Base-by-base conservation (phyloP, 331 rosid genomes). In the Cydonia oblonga region DNA sequence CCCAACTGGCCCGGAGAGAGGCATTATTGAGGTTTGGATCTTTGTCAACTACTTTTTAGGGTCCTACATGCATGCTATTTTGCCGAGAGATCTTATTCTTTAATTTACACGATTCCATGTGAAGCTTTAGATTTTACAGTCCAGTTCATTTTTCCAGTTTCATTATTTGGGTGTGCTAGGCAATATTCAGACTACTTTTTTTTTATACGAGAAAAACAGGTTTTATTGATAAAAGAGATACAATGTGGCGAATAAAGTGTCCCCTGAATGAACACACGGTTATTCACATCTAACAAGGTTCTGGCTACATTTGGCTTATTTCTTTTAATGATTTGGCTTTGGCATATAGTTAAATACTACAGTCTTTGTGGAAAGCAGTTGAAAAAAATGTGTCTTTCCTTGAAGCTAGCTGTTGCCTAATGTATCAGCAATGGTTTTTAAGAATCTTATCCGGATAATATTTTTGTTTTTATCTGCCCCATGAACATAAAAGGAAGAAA, bases 1-100 rank as follows among this genome's bases (percentile, higher is more conserved):
- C 62, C 98, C 98, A 7, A 95, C 98, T 76, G 98, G 97, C 62
- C 93, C 96, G 0, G 98, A 84, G 79, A 91, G 88, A 84, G 98
- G 98, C 75, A 95, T 95, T 81, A 80, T 95, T 68, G 98, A 95
- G 98, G 98, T 72, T 25, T 89, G 79, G 72, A 84, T 80, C 66
- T 76, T 71, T 73, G 75, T 51, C 66, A 62, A 49, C 69, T 56
- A 38, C 75, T 69, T 63, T 26, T 78, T 67, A 60, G 71, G 76
- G 12, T 72, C 51, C 24, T 66, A 32, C 32, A 23, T 66, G 56
- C 32, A 3, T 72, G 14, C 42, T 42, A 59, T 60, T 71, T 18
- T 59, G 25, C 68, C 59, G 57, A 71, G 57, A 71, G 2, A n/a
- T 58, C 13, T 33, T 68, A 9, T 23, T 58, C 46, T 33, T 64